Evolutionary conservation across 805 yeast genomes (phyloP), one percentile per base, ranked within the genome.

Genomic region (Pichia nakasei): DNA sequence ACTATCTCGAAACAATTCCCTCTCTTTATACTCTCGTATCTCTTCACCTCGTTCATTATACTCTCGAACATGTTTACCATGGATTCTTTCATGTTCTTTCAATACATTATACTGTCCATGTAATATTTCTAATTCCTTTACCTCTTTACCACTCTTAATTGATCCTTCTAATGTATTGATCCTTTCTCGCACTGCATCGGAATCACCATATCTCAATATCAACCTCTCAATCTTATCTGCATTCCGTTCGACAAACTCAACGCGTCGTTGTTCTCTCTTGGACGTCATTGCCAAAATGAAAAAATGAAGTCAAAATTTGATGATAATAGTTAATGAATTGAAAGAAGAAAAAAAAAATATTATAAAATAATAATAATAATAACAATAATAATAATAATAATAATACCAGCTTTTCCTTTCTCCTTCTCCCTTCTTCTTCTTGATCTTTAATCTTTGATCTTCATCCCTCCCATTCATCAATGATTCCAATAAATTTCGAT

Each of bases 401-500:
- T n/a, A n/a, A n/a, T n/a, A n/a, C n/a, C n/a, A n/a, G n/a, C n/a
- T n/a, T n/a, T n/a, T n/a, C n/a, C n/a, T n/a, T n/a, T n/a, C n/a
- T n/a, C n/a, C n/a, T n/a, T n/a, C n/a, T n/a, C n/a, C n/a, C n/a
- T n/a, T n/a, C n/a, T n/a, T n/a, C n/a, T n/a, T n/a, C n/a, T n/a
- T n/a, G n/a, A n/a, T n/a, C n/a, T n/a, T n/a, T n/a, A n/a, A n/a
- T n/a, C n/a, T n/a, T n/a, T n/a, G n/a, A n/a, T n/a, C n/a, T n/a
- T n/a, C n/a, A n/a, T n/a, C n/a, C n/a, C n/a, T n/a, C n/a, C 26
- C 26, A 22, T 9, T 7, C 9, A 6, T 20, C 9, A 5, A 27
- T 13, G n/a, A 27, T 11, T 27, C 34, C 4, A n/a, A 5, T 17
- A 12, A 45, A 45, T 15, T 56, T 52, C 36, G 47, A 51, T 27